These are phyloP conservation scores for Panellus pusillus DNA, from an alignment of 768 basidiomycete genomes.

Conservation along the genomic window DNA sequence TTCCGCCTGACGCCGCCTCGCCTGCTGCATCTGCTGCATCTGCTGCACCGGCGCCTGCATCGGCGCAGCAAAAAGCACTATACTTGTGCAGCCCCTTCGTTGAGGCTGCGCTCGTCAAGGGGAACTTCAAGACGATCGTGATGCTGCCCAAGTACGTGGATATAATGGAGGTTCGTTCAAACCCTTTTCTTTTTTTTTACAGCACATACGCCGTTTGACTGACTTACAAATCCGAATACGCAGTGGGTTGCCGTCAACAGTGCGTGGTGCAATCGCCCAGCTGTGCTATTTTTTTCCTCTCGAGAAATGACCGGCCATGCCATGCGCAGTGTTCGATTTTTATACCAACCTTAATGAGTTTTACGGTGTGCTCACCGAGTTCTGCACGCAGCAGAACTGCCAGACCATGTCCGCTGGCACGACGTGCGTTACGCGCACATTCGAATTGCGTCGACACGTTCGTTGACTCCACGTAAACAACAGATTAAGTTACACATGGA, in stretches of 20 bases:
- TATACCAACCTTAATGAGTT: constrained; percentile 97
- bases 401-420: constrained; percentile 92
- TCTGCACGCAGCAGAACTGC: constrained; percentile 88
- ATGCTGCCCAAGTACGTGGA: constrained; percentile 96
- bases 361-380: constrained; percentile 92
- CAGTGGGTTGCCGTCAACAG: constrained; percentile 48
- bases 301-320: no score
- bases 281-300: background rate
- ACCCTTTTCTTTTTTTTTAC: constrained; percentile 34
- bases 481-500: constrained; percentile 96
- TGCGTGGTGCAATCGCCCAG: background rate
- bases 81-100: constrained; percentile 96
- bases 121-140: constrained; percentile 97
- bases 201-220: no score
- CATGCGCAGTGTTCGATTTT: constrained; percentile 99
- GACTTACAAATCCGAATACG: background rate
- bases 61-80: constrained; percentile 55
- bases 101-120: constrained; percentile 95
- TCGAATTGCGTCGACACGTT: background rate
- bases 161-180: constrained; percentile 66
- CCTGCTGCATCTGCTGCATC: constrained; percentile 38
- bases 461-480: no score
- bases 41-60: constrained; percentile 34
- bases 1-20: constrained; percentile 46
- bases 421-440: constrained; percentile 51